Conservation (phyloP, 306 rosid species). For the Gynostemma pentaphyllum region DNA sequence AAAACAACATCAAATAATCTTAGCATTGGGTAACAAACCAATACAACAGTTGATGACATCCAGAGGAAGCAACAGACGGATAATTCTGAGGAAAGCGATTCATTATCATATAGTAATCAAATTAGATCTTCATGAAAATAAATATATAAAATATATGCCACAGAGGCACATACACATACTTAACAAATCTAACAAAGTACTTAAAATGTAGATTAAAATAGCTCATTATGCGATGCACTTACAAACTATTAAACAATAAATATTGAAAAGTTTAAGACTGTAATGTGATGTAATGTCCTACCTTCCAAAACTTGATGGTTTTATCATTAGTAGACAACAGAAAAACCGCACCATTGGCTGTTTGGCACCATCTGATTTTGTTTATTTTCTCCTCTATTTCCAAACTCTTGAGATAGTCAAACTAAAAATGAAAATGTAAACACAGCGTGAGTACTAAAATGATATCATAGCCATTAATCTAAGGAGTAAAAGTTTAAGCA, state of each 20-base stretch:
- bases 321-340: constrained; percentile 93
- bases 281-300: constrained; percentile 18
- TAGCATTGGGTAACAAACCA: too few relatives aligned
- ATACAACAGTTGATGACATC: too few relatives aligned
- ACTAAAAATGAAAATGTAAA: constrained; percentile 39
- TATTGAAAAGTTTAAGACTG: not conserved
- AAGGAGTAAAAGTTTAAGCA: not conserved
- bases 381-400: constrained; percentile 99
- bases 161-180: not conserved
- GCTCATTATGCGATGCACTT: not conserved
- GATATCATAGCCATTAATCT: constrained; percentile 3
- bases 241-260: not conserved
- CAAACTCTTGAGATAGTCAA: constrained; percentile 98
- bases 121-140: not conserved
- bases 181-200: not conserved
- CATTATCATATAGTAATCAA: not conserved
- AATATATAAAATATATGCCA: not conserved
- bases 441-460: constrained; percentile 7
- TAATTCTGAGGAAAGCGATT: not conserved
- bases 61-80: not conserved
- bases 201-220: not conserved
- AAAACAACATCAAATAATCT: too few relatives aligned
- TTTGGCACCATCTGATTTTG: constrained; percentile 99
- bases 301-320: constrained; percentile 98
- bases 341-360: constrained; percentile 84